Percentiles rank a stretch among this genome's conserved stretches.
Evolutionary conservation across 306 rosid species (phyloP).

Genomic region (Ceratonia siliqua): DNA sequence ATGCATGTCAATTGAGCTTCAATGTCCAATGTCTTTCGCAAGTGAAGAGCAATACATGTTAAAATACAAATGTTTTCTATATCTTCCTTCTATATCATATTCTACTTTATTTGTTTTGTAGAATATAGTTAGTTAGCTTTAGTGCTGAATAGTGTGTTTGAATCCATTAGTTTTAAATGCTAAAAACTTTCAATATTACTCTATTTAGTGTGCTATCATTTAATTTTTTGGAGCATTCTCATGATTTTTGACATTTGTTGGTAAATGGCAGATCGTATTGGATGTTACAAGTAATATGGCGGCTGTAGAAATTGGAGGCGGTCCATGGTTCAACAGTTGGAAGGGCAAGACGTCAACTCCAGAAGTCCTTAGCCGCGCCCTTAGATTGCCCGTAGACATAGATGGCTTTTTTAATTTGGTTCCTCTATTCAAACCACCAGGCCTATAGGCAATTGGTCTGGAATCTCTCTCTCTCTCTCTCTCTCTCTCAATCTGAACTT

Average conservation of each 20-base stretch:
- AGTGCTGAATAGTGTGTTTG: neutral
- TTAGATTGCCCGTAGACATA: constrained; percentile 60
- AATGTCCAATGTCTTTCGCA: neutral
- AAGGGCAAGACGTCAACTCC: constrained; percentile 66
- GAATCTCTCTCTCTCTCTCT: neutral
- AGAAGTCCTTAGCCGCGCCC: constrained; percentile 49
- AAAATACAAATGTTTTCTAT: too few species aligned
- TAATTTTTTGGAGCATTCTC: neutral
- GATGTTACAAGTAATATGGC: constrained; percentile 85
- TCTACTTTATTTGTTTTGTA: neutral
- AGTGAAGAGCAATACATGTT: too few species aligned
- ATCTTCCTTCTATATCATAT: neutral
- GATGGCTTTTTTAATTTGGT: constrained; percentile 48
- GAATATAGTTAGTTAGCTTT: neutral
- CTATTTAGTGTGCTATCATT: neutral
- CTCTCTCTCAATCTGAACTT: neutral
- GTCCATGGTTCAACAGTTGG: constrained; percentile 94
- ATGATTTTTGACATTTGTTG: constrained; percentile 9
- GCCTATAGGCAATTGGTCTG: constrained; percentile 51
- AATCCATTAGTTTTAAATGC: neutral
- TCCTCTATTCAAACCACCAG: constrained; percentile 86
- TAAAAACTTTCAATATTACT: neutral
- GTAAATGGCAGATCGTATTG: constrained; percentile 61
- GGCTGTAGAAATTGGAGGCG: constrained; percentile 89
- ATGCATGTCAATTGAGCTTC: neutral